Percentiles rank a stretch among this genome's conserved stretches.
Conservation (phyloP, 116 monocot species). For the Zostera marina region DNA sequence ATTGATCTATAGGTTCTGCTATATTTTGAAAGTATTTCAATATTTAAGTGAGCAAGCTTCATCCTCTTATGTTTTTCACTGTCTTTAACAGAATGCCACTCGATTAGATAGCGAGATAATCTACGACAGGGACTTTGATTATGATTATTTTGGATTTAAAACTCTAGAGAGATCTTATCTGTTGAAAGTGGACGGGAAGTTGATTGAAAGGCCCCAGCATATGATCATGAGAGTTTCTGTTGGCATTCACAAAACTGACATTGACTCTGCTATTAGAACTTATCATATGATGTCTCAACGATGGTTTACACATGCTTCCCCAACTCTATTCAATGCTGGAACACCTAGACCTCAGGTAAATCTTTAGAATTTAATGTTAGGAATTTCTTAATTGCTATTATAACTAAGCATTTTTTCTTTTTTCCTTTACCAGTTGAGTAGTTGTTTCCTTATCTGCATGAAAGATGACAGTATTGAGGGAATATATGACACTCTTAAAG, state of each 20-base stretch:
- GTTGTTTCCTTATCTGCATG: constrained; percentile 88
- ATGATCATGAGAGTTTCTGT: constrained; percentile 98
- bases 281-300: constrained; percentile 98
- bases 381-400: too few relatives aligned
- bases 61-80: background rate
- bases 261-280: constrained; percentile 60
- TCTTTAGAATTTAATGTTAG: background rate
- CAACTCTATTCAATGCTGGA: constrained; percentile 92
- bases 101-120: constrained; percentile 93
- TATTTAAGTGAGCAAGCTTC: background rate
- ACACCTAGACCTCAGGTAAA: constrained; percentile 79
- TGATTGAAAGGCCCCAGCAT: constrained; percentile 94
- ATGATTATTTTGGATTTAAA: constrained; percentile 98
- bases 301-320: constrained; percentile 98
- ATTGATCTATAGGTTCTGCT: background rate
- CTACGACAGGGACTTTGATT: constrained; percentile 95
- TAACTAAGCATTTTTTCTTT: background rate
- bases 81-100: constrained; percentile 52
- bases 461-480: constrained; percentile 99
- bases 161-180: constrained; percentile 96
- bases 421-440: constrained; percentile 52
- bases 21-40: background rate
- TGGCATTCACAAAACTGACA: constrained; percentile 87
- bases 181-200: constrained; percentile 63
- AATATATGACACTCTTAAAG: constrained; percentile 91